Evolutionary conservation across 2,329 filamentous ascomycete species (phyloP), one percentile per base, ranked within the genome.

Genomic region (Botrytis hyacinthi): DNA sequence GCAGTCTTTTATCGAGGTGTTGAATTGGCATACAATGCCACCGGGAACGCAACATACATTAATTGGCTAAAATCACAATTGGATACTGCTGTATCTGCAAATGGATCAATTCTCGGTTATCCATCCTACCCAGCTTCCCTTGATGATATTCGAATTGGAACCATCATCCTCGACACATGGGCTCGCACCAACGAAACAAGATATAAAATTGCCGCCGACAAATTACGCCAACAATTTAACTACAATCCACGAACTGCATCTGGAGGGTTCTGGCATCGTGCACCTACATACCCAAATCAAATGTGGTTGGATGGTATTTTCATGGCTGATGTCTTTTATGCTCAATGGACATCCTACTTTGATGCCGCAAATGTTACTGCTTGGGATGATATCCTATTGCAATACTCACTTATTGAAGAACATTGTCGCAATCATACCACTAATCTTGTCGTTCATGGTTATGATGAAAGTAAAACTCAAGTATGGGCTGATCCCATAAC

Each of bases 231-330:
- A 26, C 85, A 86, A 74, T 78, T 89, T 9, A 80, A 87, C 74
- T 79, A 82, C 48, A 86, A 87, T 74, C 86, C 86, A 8, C 82
- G 87, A 22, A 89, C 85, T 0, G 79, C 84, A 0, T 79, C 82
- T 0, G 87, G 87, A 14, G 87, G 87, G 1, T 87, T 89, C 81
- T 89, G 86, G 74, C 75, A 76, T 68, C 71, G 74, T 68, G 71
- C 73, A 35, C 70, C 70, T 6, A 80, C 82, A 3, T 87, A 87
- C 75, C 82, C 82, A 29, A 83, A 87, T 75, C 85, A 89, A 77
- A 88, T 88, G 87, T 88, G 87, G 87, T 82, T 89, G 0, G 75
- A 76, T 61, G 87, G 87, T 1, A 85, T 86, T 35, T 87, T 83
- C 79, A 87, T 87, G 85, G 83, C 84, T 1, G 73, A 75, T 12